These are phyloP conservation scores for Phalaenopsis aphrodite DNA, from an alignment of 106 monocot species.

Conservation along the genomic window DNA sequence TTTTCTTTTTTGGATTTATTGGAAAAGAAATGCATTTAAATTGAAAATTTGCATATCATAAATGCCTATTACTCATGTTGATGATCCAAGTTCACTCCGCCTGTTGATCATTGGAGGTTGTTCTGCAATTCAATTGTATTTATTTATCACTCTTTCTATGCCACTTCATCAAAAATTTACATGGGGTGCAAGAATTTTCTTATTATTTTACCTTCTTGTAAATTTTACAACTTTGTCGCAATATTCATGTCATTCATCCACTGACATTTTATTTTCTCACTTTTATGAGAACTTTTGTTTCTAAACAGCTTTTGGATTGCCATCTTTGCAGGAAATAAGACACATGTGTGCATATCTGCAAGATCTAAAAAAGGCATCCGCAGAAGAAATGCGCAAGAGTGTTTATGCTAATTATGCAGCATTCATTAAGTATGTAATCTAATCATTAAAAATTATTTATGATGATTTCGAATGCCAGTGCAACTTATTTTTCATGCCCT, in stretches of 20 bases:
- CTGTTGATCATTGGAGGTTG: background rate
- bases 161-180: background rate
- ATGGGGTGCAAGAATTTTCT: background rate
- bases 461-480: background rate
- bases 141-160: background rate
- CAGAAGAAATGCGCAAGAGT: constrained; percentile 93
- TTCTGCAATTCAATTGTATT: background rate
- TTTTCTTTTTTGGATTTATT: too few relatives aligned
- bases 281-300: background rate
- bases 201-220: background rate
- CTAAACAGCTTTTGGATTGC: background rate
- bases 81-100: too few relatives aligned
- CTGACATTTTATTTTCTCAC: background rate
- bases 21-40: too few relatives aligned
- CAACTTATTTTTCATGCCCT: background rate
- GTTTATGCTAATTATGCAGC: constrained; percentile 95
- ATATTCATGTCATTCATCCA: background rate
- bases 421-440: constrained; percentile 61
- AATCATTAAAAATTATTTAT: constrained; percentile 9
- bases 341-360: constrained; percentile 74
- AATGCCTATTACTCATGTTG: too few relatives aligned
- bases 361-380: constrained; percentile 91
- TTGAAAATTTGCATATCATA: too few relatives aligned
- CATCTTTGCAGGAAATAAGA: constrained; percentile 76
- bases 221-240: background rate